Percentiles rank a stretch among this genome's conserved stretches.
phyloP scores from a whole-genome alignment of 192 early-diverging fungal species.

The Chytriomyces sp. region DNA sequence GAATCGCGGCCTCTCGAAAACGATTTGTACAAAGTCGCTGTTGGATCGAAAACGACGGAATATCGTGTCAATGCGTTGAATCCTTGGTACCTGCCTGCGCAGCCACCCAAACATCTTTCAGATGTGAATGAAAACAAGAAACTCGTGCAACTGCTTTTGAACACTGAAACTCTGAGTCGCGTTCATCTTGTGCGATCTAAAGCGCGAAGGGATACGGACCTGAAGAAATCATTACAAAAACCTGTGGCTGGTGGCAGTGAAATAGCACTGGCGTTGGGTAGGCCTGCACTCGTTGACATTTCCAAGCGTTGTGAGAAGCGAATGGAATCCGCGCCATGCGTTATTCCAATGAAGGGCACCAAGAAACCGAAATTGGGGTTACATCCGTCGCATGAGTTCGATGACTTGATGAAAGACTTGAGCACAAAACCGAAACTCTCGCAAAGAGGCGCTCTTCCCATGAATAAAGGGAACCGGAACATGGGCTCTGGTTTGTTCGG shows the following conservation, averaged over 20 bases:
- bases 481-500: background rate
- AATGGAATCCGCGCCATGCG: slow-evolving; percentile 11
- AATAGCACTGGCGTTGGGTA: background rate
- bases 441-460: no score
- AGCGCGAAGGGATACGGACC: slow-evolving; percentile 1
- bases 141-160: slow-evolving; percentile 1
- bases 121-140: background rate
- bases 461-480: no score
- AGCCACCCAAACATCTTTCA: background rate
- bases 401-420: no score
- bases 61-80: background rate
- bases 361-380: no score
- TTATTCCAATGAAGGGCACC: background rate
- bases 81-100: slow-evolving; percentile 8
- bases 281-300: background rate
- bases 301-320: slow-evolving; percentile 6
- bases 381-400: no score
- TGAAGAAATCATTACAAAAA: background rate
- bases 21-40: slow-evolving; percentile 9
- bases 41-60: background rate
- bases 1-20: background rate
- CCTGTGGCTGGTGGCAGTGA: background rate
- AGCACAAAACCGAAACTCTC: no score
- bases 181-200: background rate
- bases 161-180: slow-evolving; percentile 8